A percentile compares a stretch with the other conserved stretches of the same genome.
phyloP scores from a whole-genome alignment of 129 eudicot species.

The sunflower (Helianthus annuus) region DNA sequence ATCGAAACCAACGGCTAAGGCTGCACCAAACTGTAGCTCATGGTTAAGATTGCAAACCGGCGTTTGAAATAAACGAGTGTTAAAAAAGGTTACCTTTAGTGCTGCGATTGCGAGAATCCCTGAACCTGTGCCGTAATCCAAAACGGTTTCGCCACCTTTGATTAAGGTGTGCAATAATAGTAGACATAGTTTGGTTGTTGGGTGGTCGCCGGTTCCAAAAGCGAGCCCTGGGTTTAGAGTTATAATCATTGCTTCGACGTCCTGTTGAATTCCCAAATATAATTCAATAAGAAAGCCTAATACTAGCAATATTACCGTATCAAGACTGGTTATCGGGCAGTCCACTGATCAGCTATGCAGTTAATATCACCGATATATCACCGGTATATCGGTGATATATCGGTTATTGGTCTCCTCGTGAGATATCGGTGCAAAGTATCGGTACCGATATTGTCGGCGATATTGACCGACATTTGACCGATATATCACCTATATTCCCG shows the following conservation, averaged over 20 bases:
- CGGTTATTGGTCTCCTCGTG: no score
- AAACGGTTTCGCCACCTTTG: conserved; percentile 77
- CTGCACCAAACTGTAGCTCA: conserved; percentile 81
- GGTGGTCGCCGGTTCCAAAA: conserved; percentile 97
- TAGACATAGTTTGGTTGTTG: conserved; percentile 85
- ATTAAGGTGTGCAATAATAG: conserved; percentile 54
- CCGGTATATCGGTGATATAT: no score
- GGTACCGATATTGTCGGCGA: no score
- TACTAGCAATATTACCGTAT: not conserved
- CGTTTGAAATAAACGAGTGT: not conserved
- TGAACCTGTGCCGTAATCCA: conserved; percentile 96
- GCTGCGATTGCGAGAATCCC: conserved; percentile 96
- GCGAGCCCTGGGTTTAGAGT: conserved; percentile 87
- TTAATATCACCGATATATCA: no score
- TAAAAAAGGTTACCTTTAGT: conserved; percentile 45
- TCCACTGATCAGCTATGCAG: no score
- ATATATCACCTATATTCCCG: no score
- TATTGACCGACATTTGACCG: no score
- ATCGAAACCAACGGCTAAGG: conserved; percentile 69
- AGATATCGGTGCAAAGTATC: no score
- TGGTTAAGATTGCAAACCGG: conserved; percentile 6
- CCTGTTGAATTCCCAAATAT: conserved; percentile 39
- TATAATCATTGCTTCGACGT: conserved; percentile 61
- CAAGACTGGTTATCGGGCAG: no score
- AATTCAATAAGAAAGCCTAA: conserved; percentile 1